Conservation (phyloP, 441 rosid genomes). For the Populus tomentosa region DNA sequence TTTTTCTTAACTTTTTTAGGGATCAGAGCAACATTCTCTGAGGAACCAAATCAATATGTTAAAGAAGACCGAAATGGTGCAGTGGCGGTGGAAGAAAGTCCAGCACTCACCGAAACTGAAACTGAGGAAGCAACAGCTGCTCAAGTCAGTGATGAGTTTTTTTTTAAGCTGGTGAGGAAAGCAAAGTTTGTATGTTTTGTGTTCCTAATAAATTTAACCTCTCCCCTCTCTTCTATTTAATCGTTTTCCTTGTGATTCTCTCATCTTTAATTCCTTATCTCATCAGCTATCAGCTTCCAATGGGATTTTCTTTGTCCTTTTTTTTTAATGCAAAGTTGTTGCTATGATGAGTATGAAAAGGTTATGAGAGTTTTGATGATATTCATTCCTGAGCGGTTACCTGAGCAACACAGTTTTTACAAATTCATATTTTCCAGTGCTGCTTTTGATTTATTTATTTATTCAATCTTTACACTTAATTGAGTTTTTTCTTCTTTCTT, state of each 20-base stretch:
- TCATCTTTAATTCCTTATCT: neutral
- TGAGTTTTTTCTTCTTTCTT: neutral
- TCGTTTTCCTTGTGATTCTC: neutral
- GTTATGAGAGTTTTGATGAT: slow-evolving; percentile 22
- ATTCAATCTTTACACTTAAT: neutral
- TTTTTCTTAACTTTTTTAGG: neutral
- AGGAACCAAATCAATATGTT: neutral
- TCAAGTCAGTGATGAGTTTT: neutral
- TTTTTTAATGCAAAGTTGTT: slow-evolving; percentile 6
- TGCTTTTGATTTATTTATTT: neutral
- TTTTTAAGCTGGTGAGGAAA: too few relatives aligned
- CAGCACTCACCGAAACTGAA: neutral
- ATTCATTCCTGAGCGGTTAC: slow-evolving; percentile 31
- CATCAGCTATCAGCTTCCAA: neutral
- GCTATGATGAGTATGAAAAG: slow-evolving; percentile 25
- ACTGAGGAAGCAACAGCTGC: neutral
- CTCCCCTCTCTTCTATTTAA: neutral
- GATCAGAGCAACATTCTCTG: neutral
- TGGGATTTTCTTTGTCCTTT: too few relatives aligned
- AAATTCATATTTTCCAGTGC: neutral
- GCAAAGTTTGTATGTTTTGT: too few relatives aligned
- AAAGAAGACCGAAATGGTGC: neutral
- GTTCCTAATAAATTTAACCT: too few relatives aligned
- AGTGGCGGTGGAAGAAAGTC: neutral
- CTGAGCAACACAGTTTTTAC: slow-evolving; percentile 21